phyloP scores from a whole-genome alignment of 2,329 filamentous ascomycete species.

The Exophiala sp. region DNA sequence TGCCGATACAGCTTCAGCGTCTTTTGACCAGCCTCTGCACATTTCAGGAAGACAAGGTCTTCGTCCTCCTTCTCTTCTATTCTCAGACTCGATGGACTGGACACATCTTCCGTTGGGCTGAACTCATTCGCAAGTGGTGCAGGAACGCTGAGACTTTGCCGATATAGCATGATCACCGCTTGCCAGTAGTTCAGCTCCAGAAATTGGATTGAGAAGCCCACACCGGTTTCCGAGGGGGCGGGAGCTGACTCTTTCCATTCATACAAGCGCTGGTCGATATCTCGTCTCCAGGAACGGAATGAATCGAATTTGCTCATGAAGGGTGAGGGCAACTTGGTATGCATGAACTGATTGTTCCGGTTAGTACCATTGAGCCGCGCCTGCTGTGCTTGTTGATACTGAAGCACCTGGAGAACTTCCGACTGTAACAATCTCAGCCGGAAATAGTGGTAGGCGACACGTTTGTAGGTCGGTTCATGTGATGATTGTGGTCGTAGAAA shows the following conservation, averaged over 20 bases:
- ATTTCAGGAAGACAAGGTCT: conserved; percentile 87
- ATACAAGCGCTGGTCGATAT: conserved; percentile 77
- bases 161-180: conserved; percentile 90
- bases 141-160: conserved; percentile 84
- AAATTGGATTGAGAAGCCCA: conserved; percentile 85
- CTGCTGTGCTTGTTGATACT: conserved; percentile 83
- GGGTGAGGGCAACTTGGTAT: conserved; percentile 74
- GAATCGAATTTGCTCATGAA: conserved; percentile 80
- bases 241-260: conserved; percentile 86
- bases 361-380: conserved; percentile 66
- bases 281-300: conserved; percentile 81
- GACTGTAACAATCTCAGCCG: conserved; percentile 84
- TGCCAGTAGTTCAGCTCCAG: conserved; percentile 97
- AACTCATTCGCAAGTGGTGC: conserved; percentile 78
- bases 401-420: conserved; percentile 89
- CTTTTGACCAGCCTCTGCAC: conserved; percentile 90
- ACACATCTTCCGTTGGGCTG: conserved; percentile 56
- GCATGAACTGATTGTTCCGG: conserved; percentile 67
- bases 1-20: conserved; percentile 88
- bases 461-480: conserved; percentile 75
- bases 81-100: conserved; percentile 51
- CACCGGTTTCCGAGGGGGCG: conserved; percentile 72
- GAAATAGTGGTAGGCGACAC: conserved; percentile 89
- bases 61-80: conserved; percentile 63
- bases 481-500: conserved; percentile 62